Evolutionary conservation across 805 yeast genomes (phyloP).

Genomic region (Sporopachydermia quercuum): DNA sequence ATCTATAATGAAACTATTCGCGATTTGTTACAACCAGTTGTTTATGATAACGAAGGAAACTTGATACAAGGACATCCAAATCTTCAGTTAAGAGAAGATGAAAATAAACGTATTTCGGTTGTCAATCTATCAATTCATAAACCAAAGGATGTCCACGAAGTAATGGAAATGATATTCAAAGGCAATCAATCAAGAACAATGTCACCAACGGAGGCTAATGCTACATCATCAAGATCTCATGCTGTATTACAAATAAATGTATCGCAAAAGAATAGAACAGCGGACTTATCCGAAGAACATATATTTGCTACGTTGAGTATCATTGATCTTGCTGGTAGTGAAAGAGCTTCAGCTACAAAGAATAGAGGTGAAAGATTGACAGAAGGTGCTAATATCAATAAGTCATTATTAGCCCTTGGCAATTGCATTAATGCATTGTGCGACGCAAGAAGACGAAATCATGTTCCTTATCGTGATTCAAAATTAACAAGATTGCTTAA

Average conservation of each 20-base stretch:
- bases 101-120: constrained; percentile 48
- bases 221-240: constrained; percentile 83
- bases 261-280: constrained; percentile 40
- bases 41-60: constrained; percentile 13
- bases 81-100: constrained; percentile 53
- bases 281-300: constrained; percentile 51
- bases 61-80: constrained; percentile 6
- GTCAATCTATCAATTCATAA: constrained; percentile 50
- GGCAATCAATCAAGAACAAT: constrained; percentile 72
- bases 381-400: constrained; percentile 89
- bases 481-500: constrained; percentile 76
- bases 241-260: constrained; percentile 81
- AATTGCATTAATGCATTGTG: constrained; percentile 89
- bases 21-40: constrained; percentile 54
- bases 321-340: constrained; percentile 91
- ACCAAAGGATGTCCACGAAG: constrained; percentile 26
- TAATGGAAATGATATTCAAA: constrained; percentile 52
- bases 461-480: constrained; percentile 85
- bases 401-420: constrained; percentile 77
- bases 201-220: constrained; percentile 84
- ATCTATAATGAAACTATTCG: constrained; percentile 83
- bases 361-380: constrained; percentile 68
- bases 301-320: constrained; percentile 71
- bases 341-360: constrained; percentile 79
- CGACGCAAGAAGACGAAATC: constrained; percentile 49